Evolutionary conservation across 495 filamentous ascomycete species (phyloP), one percentile per base, ranked within the genome.

Genomic region (Cladorrhinum samala): DNA sequence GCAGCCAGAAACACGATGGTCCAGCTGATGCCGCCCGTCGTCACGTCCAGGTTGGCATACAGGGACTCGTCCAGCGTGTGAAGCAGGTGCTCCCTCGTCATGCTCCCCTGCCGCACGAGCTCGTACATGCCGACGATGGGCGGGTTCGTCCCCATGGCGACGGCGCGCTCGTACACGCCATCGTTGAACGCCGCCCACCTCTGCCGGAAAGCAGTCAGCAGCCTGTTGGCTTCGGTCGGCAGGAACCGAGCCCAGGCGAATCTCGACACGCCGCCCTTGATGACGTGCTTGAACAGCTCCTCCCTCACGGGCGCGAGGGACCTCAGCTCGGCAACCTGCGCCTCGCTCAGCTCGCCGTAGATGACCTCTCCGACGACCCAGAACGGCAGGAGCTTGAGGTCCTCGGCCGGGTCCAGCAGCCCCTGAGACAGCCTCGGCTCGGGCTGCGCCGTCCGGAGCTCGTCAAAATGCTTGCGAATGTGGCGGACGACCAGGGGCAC

Each of bases 41-140:
- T 73, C 0, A 77, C 73, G 50, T 78, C 75, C 0, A 78, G 54
- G 47, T 78, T 77, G 1, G 70, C 74, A 53, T 67, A 77, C 1
- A 76, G 63, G 50, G 64, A 62, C 53, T 77, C 74, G 48, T 73
- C 72, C 3, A 77, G 7, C 1, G 73, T 76, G 13, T 76, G 71
- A 2, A 65, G 50, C 1, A 72, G 30, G 42, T 72, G 41, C 24
- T 64, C 20, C 20, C 17, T 33, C 9, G 36, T 20, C 14, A 52
- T 13, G 20, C 18, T 57, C 9, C 46, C 41, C 0, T 44, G 11
- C 0, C 60, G 37, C 2, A 58, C 42, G 5, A 56, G 58, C 13
- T 49, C 45, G 49, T 57, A 68, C 49, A 73, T 50, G 1, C 27
- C 19, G 13, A 60, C 39, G 21, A 63, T 60, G 8, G 62, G 58